Base-by-base conservation (phyloP, 805 yeast genomes). In the Suhomyces sp. region DNA sequence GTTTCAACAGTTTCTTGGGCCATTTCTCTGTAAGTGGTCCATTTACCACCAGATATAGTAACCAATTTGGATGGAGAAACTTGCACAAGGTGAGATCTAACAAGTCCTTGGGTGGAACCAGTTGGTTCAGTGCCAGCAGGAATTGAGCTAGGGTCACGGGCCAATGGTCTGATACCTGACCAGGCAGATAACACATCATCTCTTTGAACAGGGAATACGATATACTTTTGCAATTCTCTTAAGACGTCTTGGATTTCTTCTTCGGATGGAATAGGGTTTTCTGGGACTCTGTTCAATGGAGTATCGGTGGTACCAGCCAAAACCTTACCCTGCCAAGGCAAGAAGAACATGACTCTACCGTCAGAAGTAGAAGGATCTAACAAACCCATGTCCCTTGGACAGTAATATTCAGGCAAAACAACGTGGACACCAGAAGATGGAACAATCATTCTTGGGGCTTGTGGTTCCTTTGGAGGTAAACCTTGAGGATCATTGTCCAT, bases 11-110 rank as follows among this genome's bases (percentile, higher is more conserved):
- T 89, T 75, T 93, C 97, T 74, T 92, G 85, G 20, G 97, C 97
- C 97, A 92, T 92, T 76, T 90, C 96, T 76, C 97, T 82, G 77
- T 92, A 93, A 35, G 98, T 92, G 49, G 98, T 92, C 98, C 98
- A 92, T 75, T 92, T 92, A 69, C 98, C 98, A 63, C 97, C 98
- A 17, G 96, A 86, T 59, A 92, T 87, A 39, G 98, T 92, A 39
- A 92, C 78, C 60, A 92, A 80, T 22, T 93, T 94, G 51, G 87
- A 78, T 53, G 78, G 83, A 31, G 96, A 81, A 27, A 82, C 78
- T 62, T 86, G 80, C 50, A 92, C 79, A 61, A 92, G 77, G 71
- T 92, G 98, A 59, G 89, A 87, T 75, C 98, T 86, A 43, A 92
- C 98, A 58, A 92, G 78, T 49, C 91, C 92, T 74, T 91, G 94